phyloP scores from a whole-genome alignment of 2,329 filamentous ascomycete species.

The Paecilomyces formosus region DNA sequence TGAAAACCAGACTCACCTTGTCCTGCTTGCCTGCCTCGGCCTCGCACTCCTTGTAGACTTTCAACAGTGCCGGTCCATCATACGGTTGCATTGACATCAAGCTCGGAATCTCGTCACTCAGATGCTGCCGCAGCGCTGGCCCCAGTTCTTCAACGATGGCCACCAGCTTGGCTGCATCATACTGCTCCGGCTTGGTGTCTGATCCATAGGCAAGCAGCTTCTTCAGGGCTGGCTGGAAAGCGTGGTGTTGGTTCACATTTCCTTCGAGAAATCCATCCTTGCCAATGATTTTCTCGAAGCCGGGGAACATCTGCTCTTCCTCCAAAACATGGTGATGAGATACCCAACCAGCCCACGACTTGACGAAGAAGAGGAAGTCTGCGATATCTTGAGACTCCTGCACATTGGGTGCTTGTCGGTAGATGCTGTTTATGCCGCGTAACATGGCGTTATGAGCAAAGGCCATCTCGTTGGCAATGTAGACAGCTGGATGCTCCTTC shows the following conservation, averaged over 20 bases:
- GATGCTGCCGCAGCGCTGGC: background rate
- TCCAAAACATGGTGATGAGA: background rate
- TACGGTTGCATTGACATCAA: background rate
- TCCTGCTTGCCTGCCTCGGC: conserved; percentile 1
- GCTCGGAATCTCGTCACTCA: background rate
- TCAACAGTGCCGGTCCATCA: background rate
- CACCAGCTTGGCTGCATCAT: background rate
- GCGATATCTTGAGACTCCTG: background rate
- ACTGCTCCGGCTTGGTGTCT: background rate
- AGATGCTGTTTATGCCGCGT: conserved; percentile 2
- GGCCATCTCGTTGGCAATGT: conserved; percentile 1
- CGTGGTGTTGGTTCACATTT: conserved; percentile 1
- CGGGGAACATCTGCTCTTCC: conserved; percentile 1
- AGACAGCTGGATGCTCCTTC: background rate
- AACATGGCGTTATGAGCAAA: conserved; percentile 2
- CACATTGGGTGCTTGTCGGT: conserved; percentile 1
- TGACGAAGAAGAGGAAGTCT: conserved; percentile 1
- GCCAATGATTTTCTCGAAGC: background rate
- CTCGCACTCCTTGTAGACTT: conserved; percentile 1
- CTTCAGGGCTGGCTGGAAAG: conserved; percentile 1
- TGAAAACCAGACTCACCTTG: background rate
- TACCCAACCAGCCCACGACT: background rate
- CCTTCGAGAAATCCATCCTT: background rate
- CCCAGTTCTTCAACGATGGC: background rate
- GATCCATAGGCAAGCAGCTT: background rate